Percentiles rank a stretch among this genome's conserved stretches.
Evolutionary conservation across 805 yeast genomes (phyloP).

Genomic region (Pichia insulana): DNA sequence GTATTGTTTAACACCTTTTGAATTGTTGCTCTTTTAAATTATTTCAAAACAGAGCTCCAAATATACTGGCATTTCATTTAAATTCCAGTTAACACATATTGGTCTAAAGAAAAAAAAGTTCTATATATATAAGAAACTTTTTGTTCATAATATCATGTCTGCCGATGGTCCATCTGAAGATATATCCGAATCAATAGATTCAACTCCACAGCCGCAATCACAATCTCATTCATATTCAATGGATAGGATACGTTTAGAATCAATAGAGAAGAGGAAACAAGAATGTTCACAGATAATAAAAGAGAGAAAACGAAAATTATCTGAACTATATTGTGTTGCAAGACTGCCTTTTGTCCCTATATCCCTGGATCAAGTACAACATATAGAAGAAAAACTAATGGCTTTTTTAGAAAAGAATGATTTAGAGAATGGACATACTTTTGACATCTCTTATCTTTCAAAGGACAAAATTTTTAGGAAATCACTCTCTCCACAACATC

Average conservation of each 20-base stretch:
- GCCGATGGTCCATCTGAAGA: background rate
- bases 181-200: too few relatives aligned
- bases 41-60: too few relatives aligned
- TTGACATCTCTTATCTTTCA: constrained; percentile 28
- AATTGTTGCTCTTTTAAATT: too few relatives aligned
- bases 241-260: constrained; percentile 37
- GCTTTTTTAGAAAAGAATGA: constrained; percentile 45
- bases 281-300: constrained; percentile 37
- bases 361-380: constrained; percentile 31
- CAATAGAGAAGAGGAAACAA: constrained; percentile 36
- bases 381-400: constrained; percentile 32
- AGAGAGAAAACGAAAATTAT: constrained; percentile 46
- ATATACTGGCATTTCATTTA: too few relatives aligned
- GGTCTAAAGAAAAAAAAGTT: too few relatives aligned
- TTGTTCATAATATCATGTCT: too few relatives aligned
- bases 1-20: too few relatives aligned
- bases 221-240: constrained; percentile 18
- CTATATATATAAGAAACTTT: too few relatives aligned
- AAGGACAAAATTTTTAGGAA: constrained; percentile 27
- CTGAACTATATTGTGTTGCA: constrained; percentile 55
- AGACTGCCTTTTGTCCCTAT: constrained; percentile 40
- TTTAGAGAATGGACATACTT: constrained; percentile 36
- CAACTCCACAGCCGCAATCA: too few relatives aligned
- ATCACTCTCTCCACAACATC: constrained; percentile 23
- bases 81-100: too few relatives aligned